Evolutionary conservation across 2,329 filamentous ascomycete species (phyloP).

Genomic region (Cytospora piceae): DNA sequence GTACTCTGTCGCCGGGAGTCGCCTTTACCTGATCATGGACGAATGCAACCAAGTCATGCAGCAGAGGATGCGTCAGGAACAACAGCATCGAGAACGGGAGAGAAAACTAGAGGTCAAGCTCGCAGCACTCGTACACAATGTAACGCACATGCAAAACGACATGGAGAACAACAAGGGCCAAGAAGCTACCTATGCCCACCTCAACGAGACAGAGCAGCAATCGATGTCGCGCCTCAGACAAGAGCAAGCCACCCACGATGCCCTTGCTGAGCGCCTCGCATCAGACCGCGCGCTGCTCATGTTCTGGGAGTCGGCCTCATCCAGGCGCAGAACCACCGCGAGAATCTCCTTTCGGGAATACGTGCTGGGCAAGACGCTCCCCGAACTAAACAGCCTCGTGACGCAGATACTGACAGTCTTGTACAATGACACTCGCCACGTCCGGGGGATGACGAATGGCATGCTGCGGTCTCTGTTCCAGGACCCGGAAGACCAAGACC

Average conservation of each 20-base stretch:
- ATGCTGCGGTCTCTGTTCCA: slow-evolving; percentile 35
- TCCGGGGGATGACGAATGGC: slow-evolving; percentile 33
- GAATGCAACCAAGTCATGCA: slow-evolving; percentile 9
- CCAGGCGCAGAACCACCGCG: slow-evolving; percentile 30
- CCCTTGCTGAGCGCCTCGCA: slow-evolving; percentile 26
- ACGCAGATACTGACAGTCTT: slow-evolving; percentile 37
- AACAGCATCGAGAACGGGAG: background rate
- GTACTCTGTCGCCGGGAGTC: background rate
- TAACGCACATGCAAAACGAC: background rate
- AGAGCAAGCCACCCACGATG: slow-evolving; percentile 1
- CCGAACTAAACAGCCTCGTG: slow-evolving; percentile 38
- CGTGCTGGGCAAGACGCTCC: slow-evolving; percentile 36
- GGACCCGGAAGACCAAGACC: background rate
- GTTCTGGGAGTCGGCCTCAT: slow-evolving; percentile 37
- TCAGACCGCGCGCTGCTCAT: slow-evolving; percentile 34
- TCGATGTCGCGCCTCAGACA: slow-evolving; percentile 6
- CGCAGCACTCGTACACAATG: background rate
- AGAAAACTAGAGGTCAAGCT: background rate
- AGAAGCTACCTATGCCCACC: slow-evolving; percentile 1
- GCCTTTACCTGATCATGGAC: background rate
- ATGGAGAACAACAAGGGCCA: background rate
- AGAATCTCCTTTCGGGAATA: slow-evolving; percentile 35
- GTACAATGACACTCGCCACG: slow-evolving; percentile 38
- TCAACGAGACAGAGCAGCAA: slow-evolving; percentile 3
- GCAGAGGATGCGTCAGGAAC: slow-evolving; percentile 8